Percentiles rank a stretch among this genome's conserved stretches.
These are phyloP conservation scores for Penicillium salamii DNA, from an alignment of 495 filamentous ascomycete genomes.

Conservation along the genomic window DNA sequence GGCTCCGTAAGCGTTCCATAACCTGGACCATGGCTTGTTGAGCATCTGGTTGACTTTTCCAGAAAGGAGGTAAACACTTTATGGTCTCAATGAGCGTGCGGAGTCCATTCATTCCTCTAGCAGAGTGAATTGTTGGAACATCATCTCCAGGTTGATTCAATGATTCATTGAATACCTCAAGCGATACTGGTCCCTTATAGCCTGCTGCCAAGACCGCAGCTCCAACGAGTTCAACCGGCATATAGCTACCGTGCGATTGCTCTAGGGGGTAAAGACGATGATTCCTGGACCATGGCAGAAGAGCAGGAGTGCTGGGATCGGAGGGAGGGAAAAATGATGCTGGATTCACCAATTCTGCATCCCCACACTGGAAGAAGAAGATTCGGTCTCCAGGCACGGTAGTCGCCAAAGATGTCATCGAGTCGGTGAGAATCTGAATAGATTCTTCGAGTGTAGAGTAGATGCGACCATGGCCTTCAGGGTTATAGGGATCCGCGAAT, in stretches of 20 bases:
- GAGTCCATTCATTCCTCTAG: slow-evolving; percentile 21
- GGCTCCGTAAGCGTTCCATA: background rate
- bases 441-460: slow-evolving; percentile 24
- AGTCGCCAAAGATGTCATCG: slow-evolving; percentile 43
- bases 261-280: slow-evolving; percentile 57
- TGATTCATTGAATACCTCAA: slow-evolving; percentile 59
- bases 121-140: slow-evolving; percentile 22
- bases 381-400: slow-evolving; percentile 62
- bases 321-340: slow-evolving; percentile 29
- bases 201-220: slow-evolving; percentile 61
- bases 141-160: slow-evolving; percentile 16
- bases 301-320: slow-evolving; percentile 19
- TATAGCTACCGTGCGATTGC: slow-evolving; percentile 48
- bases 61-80: slow-evolving; percentile 20
- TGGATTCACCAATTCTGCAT: slow-evolving; percentile 55
- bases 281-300: slow-evolving; percentile 33
- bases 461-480: slow-evolving; percentile 26
- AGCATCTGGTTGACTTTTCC: slow-evolving; percentile 8
- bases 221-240: slow-evolving; percentile 60
- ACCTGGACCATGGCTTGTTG: slow-evolving; percentile 7
- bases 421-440: slow-evolving; percentile 17
- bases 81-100: slow-evolving; percentile 11
- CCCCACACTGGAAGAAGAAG: slow-evolving; percentile 67
- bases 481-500: slow-evolving; percentile 57
- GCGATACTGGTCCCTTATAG: slow-evolving; percentile 57